These are phyloP conservation scores for Suhomyces tanzawaensis DNA, from an alignment of 805 yeast species.

Conservation along the genomic window DNA sequence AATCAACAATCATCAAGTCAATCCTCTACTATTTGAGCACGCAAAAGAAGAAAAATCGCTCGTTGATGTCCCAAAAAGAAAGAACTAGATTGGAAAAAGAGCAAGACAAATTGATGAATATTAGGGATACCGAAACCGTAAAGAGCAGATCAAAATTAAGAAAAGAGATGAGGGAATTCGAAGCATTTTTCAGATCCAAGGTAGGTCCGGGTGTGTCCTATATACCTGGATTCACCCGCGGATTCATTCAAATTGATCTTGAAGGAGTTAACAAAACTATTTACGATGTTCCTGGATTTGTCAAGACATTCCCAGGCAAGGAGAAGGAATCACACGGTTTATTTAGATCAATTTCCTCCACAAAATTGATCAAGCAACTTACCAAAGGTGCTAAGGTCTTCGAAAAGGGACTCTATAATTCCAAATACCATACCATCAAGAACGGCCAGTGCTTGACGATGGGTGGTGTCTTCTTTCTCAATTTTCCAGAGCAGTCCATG, in stretches of 20 bases:
- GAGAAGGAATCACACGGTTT: slow-evolving; percentile 19
- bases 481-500: slow-evolving; percentile 52
- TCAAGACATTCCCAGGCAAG: slow-evolving; percentile 9
- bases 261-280: slow-evolving; percentile 29
- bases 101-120: slow-evolving; percentile 15
- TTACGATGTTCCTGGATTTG: slow-evolving; percentile 50
- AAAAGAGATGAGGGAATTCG: slow-evolving; percentile 8
- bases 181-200: slow-evolving; percentile 21
- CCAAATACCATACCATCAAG: slow-evolving; percentile 36
- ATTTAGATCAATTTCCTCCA: slow-evolving; percentile 21
- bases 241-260: slow-evolving; percentile 32
- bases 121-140: slow-evolving; percentile 7
- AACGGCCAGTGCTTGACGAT: slow-evolving; percentile 48
- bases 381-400: slow-evolving; percentile 28
- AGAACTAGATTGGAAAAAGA: slow-evolving; percentile 13
- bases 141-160: slow-evolving; percentile 6
- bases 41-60: slow-evolving; percentile 9
- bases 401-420: slow-evolving; percentile 28
- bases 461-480: slow-evolving; percentile 62
- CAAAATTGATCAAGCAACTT: slow-evolving; percentile 21
- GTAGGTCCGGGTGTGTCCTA: slow-evolving; percentile 48
- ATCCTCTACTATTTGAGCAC: slow-evolving; percentile 27
- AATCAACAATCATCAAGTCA: slow-evolving; percentile 57
- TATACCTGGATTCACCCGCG: slow-evolving; percentile 73
- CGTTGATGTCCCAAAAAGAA: slow-evolving; percentile 9